Percentiles rank a stretch among this genome's conserved stretches.
phyloP scores from a whole-genome alignment of 108 stramenopile genomes.

The Cyclotella cryptica region DNA sequence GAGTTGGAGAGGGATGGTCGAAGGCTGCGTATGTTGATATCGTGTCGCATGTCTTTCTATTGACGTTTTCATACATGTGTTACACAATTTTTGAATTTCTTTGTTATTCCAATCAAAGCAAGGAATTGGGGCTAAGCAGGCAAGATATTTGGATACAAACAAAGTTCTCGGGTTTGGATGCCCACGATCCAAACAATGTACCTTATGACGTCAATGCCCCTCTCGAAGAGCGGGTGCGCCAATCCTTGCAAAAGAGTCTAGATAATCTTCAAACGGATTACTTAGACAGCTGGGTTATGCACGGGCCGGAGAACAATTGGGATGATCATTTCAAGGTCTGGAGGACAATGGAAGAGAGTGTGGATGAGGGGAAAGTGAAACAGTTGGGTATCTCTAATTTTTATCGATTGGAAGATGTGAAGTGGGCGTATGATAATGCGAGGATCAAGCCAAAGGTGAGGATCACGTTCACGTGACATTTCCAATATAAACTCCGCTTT shows the following conservation, averaged over 20 bases:
- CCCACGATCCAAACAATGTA: slow-evolving; percentile 59
- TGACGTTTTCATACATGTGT: too few species aligned
- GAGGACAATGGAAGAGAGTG: slow-evolving; percentile 50
- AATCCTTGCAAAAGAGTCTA: slow-evolving; percentile 67
- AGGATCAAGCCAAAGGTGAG: slow-evolving; percentile 56
- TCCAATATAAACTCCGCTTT: background rate
- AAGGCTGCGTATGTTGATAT: slow-evolving; percentile 26
- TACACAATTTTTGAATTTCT: too few species aligned
- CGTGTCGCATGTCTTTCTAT: too few species aligned
- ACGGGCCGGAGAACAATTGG: slow-evolving; percentile 60
- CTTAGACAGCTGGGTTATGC: slow-evolving; percentile 82
- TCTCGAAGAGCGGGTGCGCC: slow-evolving; percentile 67
- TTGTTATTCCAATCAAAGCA: background rate
- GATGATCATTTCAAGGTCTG: slow-evolving; percentile 48
- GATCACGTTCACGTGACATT: background rate
- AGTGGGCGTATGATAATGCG: slow-evolving; percentile 53
- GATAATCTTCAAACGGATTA: slow-evolving; percentile 84
- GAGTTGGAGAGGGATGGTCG: slow-evolving; percentile 58
- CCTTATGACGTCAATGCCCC: slow-evolving; percentile 80
- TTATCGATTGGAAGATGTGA: slow-evolving; percentile 58
- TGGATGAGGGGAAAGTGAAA: slow-evolving; percentile 53
- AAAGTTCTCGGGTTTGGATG: slow-evolving; percentile 60
- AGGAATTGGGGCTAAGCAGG: slow-evolving; percentile 40
- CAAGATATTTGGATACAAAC: slow-evolving; percentile 67
- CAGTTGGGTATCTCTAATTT: slow-evolving; percentile 62